phyloP scores from a whole-genome alignment of 2,329 filamentous ascomycete genomes.

The Talaromyces sp. region DNA sequence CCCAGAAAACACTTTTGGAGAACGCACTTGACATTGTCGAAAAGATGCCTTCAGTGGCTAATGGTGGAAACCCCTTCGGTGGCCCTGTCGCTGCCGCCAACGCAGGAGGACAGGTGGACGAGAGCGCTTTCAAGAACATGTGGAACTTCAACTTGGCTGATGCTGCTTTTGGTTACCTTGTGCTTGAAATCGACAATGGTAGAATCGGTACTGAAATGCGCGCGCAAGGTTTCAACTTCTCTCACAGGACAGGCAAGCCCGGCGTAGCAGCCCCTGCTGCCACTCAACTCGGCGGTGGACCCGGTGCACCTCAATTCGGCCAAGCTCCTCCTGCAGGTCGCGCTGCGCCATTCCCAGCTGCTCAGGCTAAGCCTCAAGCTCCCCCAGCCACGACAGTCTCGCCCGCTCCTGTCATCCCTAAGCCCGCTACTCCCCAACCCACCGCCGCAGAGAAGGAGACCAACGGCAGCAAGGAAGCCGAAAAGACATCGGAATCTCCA shows the following conservation, averaged over 20 bases:
- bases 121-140: conserved; percentile 99
- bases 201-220: conserved; percentile 98
- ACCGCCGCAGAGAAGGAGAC: conserved; percentile 41
- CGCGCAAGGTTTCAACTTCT: conserved; percentile 98
- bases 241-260: conserved; percentile 87
- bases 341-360: conserved; percentile 30
- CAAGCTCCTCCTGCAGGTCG: conserved; percentile 39
- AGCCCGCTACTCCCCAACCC: conserved; percentile 38
- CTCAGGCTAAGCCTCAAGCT: conserved; percentile 32
- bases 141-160: conserved; percentile 99
- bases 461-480: conserved; percentile 54
- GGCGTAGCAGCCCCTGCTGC: conserved; percentile 35
- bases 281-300: conserved; percentile 27
- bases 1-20: conserved; percentile 86
- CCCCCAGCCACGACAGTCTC: conserved; percentile 31
- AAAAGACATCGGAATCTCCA: conserved; percentile 45
- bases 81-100: conserved; percentile 71
- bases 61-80: conserved; percentile 94
- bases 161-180: conserved; percentile 93
- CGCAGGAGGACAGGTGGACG: conserved; percentile 84
- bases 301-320: conserved; percentile 40
- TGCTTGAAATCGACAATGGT: conserved; percentile 91
- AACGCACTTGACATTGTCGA: conserved; percentile 91
- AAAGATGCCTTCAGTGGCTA: conserved; percentile 95
- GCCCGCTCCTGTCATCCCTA: conserved; percentile 45